A percentile compares a stretch with the other conserved stretches of the same genome.
Conservation (phyloP, 805 yeast genomes). For the Ogataea thermomethanolica region DNA sequence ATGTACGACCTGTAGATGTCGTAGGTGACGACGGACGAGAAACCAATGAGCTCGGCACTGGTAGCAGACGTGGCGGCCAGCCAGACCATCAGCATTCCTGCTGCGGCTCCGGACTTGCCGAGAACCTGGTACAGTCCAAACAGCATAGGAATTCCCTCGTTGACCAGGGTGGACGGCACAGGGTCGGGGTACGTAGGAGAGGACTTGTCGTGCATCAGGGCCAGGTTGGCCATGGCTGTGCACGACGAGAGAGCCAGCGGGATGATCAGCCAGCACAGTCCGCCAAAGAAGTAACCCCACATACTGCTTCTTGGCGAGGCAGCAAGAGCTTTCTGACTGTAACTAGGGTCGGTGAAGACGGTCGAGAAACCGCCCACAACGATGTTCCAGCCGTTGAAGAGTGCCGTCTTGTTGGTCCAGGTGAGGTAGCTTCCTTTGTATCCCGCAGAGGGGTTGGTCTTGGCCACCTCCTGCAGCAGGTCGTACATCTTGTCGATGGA, state of each 20-base stretch:
- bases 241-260: conserved; percentile 32
- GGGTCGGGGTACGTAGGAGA: conserved; percentile 41
- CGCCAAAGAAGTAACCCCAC: conserved; percentile 33
- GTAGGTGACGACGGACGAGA: conserved; percentile 39
- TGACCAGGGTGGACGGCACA: conserved; percentile 37
- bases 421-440: conserved; percentile 32
- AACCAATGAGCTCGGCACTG: conserved; percentile 40
- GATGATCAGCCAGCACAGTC: conserved; percentile 32
- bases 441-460: conserved; percentile 25
- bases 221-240: conserved; percentile 36
- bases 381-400: conserved; percentile 38
- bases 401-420: conserved; percentile 32
- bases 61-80: conserved; percentile 42
- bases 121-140: conserved; percentile 33
- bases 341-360: conserved; percentile 31
- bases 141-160: conserved; percentile 38
- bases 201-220: conserved; percentile 30
- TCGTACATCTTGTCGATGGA: conserved; percentile 36
- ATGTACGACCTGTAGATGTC: conserved; percentile 40
- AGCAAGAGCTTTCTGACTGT: conserved; percentile 33
- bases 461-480: conserved; percentile 22
- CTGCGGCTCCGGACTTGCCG: conserved; percentile 41
- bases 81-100: conserved; percentile 38
- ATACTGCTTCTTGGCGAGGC: conserved; percentile 27
- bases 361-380: conserved; percentile 29